These are phyloP conservation scores for Candida ipomoeae DNA, from an alignment of 805 yeast genomes.

Conservation along the genomic window DNA sequence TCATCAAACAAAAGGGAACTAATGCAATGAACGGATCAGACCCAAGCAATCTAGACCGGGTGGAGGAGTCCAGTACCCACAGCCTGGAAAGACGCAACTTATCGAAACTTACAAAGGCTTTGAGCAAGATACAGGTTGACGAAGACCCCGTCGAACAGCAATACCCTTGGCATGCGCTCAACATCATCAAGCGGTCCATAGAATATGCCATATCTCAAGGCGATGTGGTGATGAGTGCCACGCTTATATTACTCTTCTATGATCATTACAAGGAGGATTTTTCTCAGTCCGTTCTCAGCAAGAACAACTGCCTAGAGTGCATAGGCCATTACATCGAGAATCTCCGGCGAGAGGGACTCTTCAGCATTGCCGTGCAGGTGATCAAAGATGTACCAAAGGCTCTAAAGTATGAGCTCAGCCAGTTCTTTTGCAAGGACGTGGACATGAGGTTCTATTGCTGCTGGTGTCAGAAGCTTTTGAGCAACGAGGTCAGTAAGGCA, in stretches of 20 bases:
- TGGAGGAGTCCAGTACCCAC: conserved; percentile 16
- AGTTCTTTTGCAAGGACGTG: conserved; percentile 33
- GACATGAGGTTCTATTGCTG: conserved; percentile 52
- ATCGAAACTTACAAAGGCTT: conserved; percentile 26
- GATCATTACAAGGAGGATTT: conserved; percentile 18
- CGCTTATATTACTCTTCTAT: conserved; percentile 53
- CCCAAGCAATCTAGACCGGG: conserved; percentile 11
- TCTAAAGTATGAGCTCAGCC: conserved; percentile 25
- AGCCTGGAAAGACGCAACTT: conserved; percentile 10
- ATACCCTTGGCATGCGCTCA: conserved; percentile 56
- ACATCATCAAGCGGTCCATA: conserved; percentile 48
- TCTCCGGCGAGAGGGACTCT: conserved; percentile 47
- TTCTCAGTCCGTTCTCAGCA: conserved; percentile 14
- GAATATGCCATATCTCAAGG: conserved; percentile 58
- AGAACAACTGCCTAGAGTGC: conserved; percentile 49
- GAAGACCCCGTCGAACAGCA: conserved; percentile 2
- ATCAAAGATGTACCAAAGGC: conserved; percentile 40
- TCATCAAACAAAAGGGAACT: not conserved
- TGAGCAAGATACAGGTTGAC: conserved; percentile 11
- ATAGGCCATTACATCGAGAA: conserved; percentile 51
- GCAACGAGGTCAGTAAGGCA: conserved; percentile 54
- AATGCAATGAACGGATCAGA: not conserved
- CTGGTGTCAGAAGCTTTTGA: conserved; percentile 53
- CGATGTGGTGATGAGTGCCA: conserved; percentile 57
- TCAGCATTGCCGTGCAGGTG: conserved; percentile 55